These are phyloP conservation scores for Thielaviopsis populi DNA, from an alignment of 2,329 filamentous ascomycete species.

Conservation along the genomic window DNA sequence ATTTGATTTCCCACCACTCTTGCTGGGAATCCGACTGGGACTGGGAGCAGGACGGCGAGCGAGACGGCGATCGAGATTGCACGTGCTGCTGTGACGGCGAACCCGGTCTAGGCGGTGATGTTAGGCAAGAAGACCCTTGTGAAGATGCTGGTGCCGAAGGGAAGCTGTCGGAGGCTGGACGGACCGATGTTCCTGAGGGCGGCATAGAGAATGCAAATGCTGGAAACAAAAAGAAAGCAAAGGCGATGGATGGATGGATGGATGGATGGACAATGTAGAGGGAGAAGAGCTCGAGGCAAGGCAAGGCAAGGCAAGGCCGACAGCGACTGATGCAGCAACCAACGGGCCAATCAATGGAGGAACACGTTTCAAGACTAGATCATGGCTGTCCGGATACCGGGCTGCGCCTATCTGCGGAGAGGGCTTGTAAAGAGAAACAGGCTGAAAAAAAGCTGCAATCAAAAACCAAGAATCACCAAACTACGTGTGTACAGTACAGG, in stretches of 20 bases:
- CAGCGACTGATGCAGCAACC: background rate
- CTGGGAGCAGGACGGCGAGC: background rate
- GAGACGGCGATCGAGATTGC: background rate
- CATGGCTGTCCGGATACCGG: background rate
- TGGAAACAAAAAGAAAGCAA: background rate
- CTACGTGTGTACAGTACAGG: background rate
- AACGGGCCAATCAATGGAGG: background rate
- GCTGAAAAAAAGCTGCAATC: background rate
- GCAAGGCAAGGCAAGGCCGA: background rate
- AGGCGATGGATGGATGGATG: background rate
- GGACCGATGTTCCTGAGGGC: background rate
- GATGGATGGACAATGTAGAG: background rate
- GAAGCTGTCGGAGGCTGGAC: background rate
- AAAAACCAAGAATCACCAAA: background rate
- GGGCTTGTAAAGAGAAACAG: background rate
- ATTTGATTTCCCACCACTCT: constrained; percentile 15
- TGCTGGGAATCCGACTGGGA: constrained; percentile 4
- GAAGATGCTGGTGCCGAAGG: background rate
- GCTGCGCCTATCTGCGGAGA: background rate
- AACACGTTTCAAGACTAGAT: background rate
- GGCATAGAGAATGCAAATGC: background rate
- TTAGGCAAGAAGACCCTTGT: background rate
- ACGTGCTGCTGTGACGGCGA: background rate
- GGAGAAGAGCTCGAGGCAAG: background rate
- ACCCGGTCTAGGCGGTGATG: background rate